Percentiles rank a stretch among this genome's conserved stretches.
Conservation (phyloP, 2,329 filamentous ascomycete genomes). For the Cercospora nicotianae region DNA sequence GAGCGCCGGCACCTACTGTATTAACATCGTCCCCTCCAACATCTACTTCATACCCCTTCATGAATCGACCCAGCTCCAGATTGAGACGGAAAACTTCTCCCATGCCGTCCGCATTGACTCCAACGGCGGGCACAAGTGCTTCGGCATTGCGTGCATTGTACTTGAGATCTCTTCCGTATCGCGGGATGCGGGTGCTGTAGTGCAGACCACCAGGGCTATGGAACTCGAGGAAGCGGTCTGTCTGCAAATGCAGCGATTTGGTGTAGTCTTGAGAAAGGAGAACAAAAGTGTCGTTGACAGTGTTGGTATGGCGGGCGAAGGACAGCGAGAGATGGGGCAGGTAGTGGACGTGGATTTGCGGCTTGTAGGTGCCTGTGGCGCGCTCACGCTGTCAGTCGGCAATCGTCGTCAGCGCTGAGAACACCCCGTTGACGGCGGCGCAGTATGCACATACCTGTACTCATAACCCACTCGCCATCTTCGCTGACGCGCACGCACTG, state of each 20-base stretch:
- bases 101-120: constrained; percentile 78
- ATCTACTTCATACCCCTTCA: constrained; percentile 90
- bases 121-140: constrained; percentile 82
- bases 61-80: constrained; percentile 86
- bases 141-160: constrained; percentile 84
- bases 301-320: constrained; percentile 86
- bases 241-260: constrained; percentile 91
- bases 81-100: constrained; percentile 94
- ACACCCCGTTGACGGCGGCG: neutral
- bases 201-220: constrained; percentile 87
- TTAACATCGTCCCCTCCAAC: constrained; percentile 78
- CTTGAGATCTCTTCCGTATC: constrained; percentile 85
- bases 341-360: constrained; percentile 94
- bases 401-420: constrained; percentile 24
- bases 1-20: constrained; percentile 65
- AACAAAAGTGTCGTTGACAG: constrained; percentile 86
- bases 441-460: constrained; percentile 62
- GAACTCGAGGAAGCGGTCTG: constrained; percentile 87
- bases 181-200: constrained; percentile 82
- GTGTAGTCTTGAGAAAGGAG: constrained; percentile 88
- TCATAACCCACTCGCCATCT: constrained; percentile 97
- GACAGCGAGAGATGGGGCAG: constrained; percentile 91
- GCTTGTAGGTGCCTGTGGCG: constrained; percentile 62
- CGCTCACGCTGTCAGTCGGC: constrained; percentile 31
- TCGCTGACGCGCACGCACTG: constrained; percentile 86